Conservation (phyloP, 2,329 filamentous ascomycete species). For the Pleoardoris graminearum region DNA sequence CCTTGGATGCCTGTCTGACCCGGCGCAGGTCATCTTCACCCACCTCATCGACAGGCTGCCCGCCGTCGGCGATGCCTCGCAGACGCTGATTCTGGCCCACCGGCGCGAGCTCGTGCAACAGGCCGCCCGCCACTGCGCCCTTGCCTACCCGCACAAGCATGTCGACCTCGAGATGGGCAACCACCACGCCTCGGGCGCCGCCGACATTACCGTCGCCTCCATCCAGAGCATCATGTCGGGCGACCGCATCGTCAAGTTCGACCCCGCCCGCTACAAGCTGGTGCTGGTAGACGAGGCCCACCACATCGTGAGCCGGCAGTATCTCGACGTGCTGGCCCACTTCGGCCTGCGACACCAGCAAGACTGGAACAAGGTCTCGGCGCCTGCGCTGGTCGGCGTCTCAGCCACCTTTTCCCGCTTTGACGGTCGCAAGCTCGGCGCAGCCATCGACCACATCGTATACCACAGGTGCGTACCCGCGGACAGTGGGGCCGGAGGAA, state of each 20-base stretch:
- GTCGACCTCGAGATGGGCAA: slow-evolving; percentile 93
- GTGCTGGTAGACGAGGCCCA: slow-evolving; percentile 95
- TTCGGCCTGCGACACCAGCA: slow-evolving; percentile 68
- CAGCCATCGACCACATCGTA: slow-evolving; percentile 91
- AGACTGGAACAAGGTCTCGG: slow-evolving; percentile 35
- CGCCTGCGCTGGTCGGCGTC: slow-evolving; percentile 75
- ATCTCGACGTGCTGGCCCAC: slow-evolving; percentile 74
- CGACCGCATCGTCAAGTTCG: slow-evolving; percentile 78
- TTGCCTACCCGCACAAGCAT: slow-evolving; percentile 75
- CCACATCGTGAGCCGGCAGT: slow-evolving; percentile 86
- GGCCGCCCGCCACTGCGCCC: slow-evolving; percentile 80
- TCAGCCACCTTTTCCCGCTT: slow-evolving; percentile 81
- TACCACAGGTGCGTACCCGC: slow-evolving; percentile 69
- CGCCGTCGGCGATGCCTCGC: slow-evolving; percentile 61
- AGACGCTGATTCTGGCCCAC: slow-evolving; percentile 90
- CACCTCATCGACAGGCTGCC: slow-evolving; percentile 83
- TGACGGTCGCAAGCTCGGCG: slow-evolving; percentile 79
- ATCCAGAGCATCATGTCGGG: slow-evolving; percentile 80
- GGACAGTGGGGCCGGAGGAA: not conserved
- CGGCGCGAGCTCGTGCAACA: slow-evolving; percentile 93
- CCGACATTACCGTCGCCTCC: slow-evolving; percentile 93
- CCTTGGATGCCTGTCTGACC: not conserved
- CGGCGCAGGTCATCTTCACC: slow-evolving; percentile 82
- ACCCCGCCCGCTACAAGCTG: slow-evolving; percentile 80
- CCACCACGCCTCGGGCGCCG: slow-evolving; percentile 72